Evolutionary conservation across 306 rosid species (phyloP).

Genomic region (Hippophae tibetana): DNA sequence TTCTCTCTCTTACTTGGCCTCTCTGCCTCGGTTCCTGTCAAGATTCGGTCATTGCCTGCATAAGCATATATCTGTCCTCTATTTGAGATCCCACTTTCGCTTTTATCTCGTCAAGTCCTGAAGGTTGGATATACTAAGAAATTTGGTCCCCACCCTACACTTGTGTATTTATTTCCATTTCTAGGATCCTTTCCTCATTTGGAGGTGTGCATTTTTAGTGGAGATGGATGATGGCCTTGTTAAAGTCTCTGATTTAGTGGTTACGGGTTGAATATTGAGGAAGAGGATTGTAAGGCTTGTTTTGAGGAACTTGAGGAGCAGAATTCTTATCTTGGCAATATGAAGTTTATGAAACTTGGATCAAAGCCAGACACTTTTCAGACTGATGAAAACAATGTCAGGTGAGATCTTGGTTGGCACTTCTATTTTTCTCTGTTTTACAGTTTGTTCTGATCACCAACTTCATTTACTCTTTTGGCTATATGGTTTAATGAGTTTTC

Average conservation of each 20-base stretch:
- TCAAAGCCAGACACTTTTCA: slow-evolving; percentile 90
- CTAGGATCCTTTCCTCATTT: slow-evolving; percentile 13
- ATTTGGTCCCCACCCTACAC: slow-evolving; percentile 34
- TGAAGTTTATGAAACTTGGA: slow-evolving; percentile 99
- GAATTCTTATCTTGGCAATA: slow-evolving; percentile 43
- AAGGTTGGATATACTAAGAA: slow-evolving; percentile 35
- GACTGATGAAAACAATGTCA: slow-evolving; percentile 62
- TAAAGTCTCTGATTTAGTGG: slow-evolving; percentile 25
- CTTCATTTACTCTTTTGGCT: not conserved
- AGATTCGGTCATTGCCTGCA: slow-evolving; percentile 48
- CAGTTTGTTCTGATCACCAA: not conserved
- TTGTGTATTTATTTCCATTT: slow-evolving; percentile 24
- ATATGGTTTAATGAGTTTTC: not conserved
- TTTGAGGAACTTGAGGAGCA: slow-evolving; percentile 20
- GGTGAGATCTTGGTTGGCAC: slow-evolving; percentile 47
- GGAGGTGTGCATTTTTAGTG: slow-evolving; percentile 13
- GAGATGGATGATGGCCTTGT: slow-evolving; percentile 25
- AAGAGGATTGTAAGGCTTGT: slow-evolving; percentile 15
- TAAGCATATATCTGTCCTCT: slow-evolving; percentile 30
- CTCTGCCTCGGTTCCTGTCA: slow-evolving; percentile 59
- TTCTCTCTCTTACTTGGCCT: slow-evolving; percentile 53
- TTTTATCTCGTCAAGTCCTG: slow-evolving; percentile 34
- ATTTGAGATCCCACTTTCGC: slow-evolving; percentile 32
- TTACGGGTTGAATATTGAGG: slow-evolving; percentile 25
- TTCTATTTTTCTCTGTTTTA: slow-evolving; percentile 14